Percentiles rank a stretch among this genome's conserved stretches.
Conservation (phyloP, 352 stramenopile genomes). For the Elongisporangium prolatum region DNA sequence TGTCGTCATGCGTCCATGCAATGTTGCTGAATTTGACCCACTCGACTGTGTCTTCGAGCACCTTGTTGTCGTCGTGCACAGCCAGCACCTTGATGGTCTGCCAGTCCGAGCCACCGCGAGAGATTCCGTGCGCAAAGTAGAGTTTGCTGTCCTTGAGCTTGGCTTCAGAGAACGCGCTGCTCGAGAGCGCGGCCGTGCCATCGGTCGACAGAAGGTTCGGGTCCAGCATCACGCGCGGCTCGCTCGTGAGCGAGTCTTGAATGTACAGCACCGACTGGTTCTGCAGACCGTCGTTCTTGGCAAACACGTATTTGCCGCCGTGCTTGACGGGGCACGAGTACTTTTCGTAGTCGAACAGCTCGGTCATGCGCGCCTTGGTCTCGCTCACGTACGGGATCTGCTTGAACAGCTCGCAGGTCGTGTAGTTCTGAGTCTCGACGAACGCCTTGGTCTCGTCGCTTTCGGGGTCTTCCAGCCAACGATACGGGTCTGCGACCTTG, state of each 20-base stretch:
- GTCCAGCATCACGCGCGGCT: slow-evolving; percentile 75
- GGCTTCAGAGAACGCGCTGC: slow-evolving; percentile 64
- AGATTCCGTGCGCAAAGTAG: slow-evolving; percentile 82
- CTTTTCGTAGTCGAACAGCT: slow-evolving; percentile 89
- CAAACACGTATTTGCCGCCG: slow-evolving; percentile 78
- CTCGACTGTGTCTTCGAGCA: slow-evolving; percentile 74
- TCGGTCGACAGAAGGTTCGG: slow-evolving; percentile 73
- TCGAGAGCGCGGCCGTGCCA: slow-evolving; percentile 67
- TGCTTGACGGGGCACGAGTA: slow-evolving; percentile 72
- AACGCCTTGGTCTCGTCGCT: slow-evolving; percentile 75
- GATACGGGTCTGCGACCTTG: slow-evolving; percentile 59
- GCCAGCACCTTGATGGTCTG: slow-evolving; percentile 84
- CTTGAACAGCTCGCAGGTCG: slow-evolving; percentile 59
- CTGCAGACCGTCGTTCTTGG: slow-evolving; percentile 86
- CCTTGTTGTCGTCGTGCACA: slow-evolving; percentile 58
- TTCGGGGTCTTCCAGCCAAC: slow-evolving; percentile 80
- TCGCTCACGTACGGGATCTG: slow-evolving; percentile 65
- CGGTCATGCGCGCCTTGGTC: slow-evolving; percentile 70
- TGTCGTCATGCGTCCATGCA: slow-evolving; percentile 77
- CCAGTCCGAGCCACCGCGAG: slow-evolving; percentile 81
- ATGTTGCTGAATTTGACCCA: slow-evolving; percentile 89
- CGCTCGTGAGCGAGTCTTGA: slow-evolving; percentile 57
- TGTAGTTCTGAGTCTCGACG: slow-evolving; percentile 68
- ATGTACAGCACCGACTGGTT: slow-evolving; percentile 89
- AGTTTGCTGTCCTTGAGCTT: slow-evolving; percentile 64